These are phyloP conservation scores for Ceratocystis eucalypticola DNA, from an alignment of 2,329 filamentous ascomycete species.

Conservation along the genomic window DNA sequence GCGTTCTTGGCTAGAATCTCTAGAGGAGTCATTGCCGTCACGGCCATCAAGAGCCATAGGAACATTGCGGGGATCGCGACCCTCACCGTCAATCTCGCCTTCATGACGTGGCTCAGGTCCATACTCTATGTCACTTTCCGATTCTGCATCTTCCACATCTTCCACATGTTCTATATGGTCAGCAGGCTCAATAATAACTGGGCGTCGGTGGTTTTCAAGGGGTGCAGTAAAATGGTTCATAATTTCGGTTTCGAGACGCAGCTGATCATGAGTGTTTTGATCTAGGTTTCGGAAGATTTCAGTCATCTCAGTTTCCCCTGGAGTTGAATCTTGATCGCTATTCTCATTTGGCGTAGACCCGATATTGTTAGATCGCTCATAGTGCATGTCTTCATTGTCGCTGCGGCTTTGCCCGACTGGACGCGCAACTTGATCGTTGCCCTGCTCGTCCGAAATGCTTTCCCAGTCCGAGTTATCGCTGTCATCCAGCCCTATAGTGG, in stretches of 20 bases:
- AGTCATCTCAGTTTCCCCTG: background rate
- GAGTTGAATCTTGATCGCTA: background rate
- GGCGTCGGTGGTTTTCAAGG: background rate
- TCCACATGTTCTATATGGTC: constrained; percentile 17
- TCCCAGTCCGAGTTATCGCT: constrained; percentile 15
- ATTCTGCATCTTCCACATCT: constrained; percentile 12
- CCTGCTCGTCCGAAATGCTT: constrained; percentile 12
- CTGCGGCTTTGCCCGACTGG: background rate
- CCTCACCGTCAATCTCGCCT: constrained; percentile 14
- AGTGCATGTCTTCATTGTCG: constrained; percentile 1
- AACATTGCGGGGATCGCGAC: background rate
- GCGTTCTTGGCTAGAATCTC: background rate
- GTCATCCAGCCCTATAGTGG: background rate
- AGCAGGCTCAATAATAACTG: background rate
- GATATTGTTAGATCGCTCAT: constrained; percentile 2
- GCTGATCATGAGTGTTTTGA: background rate
- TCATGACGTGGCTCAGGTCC: constrained; percentile 9
- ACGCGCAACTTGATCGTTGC: background rate
- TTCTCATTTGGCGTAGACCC: background rate
- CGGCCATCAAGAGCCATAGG: background rate
- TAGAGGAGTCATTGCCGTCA: background rate
- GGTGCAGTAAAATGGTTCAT: background rate
- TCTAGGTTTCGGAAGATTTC: background rate
- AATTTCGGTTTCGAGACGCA: background rate
- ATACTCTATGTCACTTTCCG: constrained; percentile 20